Conservation (phyloP, 2,329 filamentous ascomycete species). For the Pyrenochaeta sp. region DNA sequence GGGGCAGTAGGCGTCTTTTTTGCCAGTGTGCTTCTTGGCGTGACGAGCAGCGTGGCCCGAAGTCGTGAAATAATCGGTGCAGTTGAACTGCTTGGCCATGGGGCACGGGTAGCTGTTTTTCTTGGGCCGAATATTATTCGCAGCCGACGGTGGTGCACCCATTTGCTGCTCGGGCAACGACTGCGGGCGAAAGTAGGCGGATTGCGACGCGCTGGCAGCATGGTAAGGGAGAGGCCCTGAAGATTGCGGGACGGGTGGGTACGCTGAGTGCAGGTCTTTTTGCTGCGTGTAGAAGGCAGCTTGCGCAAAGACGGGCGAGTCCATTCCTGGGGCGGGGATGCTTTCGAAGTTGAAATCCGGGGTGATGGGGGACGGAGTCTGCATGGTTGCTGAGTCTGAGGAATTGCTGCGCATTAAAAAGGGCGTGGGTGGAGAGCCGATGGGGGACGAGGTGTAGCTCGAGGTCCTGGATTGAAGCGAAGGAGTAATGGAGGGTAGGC, state of each 20-base stretch:
- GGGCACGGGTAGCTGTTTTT: constrained; percentile 78
- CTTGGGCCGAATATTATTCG: constrained; percentile 53
- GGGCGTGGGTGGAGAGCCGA: constrained; percentile 56
- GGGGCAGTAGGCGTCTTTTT: constrained; percentile 75
- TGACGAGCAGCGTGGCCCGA: constrained; percentile 86
- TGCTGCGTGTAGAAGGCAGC: constrained; percentile 36
- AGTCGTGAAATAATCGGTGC: constrained; percentile 82
- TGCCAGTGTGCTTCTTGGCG: constrained; percentile 82
- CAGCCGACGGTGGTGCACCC: constrained; percentile 47
- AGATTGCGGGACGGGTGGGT: constrained; percentile 33
- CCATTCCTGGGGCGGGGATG: constrained; percentile 22
- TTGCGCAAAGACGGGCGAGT: constrained; percentile 38
- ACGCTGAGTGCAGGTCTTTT: constrained; percentile 34
- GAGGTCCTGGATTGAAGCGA: constrained; percentile 50
- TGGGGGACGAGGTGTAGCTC: constrained; percentile 56
- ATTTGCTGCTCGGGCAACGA: constrained; percentile 16
- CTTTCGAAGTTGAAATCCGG: constrained; percentile 48
- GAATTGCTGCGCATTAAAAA: constrained; percentile 56
- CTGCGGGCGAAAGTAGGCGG: constrained; percentile 29
- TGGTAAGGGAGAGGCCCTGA: constrained; percentile 34
- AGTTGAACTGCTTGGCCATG: constrained; percentile 73
- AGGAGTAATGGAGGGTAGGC: constrained; percentile 46
- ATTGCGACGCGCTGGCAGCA: constrained; percentile 16
- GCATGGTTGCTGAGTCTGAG: constrained; percentile 53
- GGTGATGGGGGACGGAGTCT: constrained; percentile 57